Percentiles rank a stretch among this genome's conserved stretches.
Conservation (phyloP, 345 rosid species). For the Populus alba region DNA sequence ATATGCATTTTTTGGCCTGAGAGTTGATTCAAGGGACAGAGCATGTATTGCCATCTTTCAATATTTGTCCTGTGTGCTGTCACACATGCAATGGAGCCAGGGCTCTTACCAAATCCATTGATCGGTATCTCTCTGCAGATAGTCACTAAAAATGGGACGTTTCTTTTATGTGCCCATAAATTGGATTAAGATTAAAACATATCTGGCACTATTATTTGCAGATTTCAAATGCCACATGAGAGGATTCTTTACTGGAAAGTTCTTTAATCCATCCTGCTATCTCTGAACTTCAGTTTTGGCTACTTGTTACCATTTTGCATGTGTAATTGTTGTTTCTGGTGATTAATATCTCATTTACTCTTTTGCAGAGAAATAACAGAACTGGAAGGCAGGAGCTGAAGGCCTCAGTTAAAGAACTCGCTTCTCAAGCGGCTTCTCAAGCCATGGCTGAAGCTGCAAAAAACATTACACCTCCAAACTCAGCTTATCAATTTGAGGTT, state of each 20-base stretch:
- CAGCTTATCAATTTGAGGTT: constrained; percentile 86
- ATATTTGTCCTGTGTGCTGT: neutral
- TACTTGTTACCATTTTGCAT: neutral
- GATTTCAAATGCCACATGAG: neutral
- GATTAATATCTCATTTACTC: neutral
- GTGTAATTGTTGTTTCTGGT: neutral
- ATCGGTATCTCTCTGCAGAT: neutral
- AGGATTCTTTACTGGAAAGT: neutral
- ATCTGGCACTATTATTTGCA: neutral
- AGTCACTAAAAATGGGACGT: neutral
- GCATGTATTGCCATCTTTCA: neutral
- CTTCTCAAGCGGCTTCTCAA: constrained; percentile 73
- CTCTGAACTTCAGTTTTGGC: neutral
- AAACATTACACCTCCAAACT: constrained; percentile 58
- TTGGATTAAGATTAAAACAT: neutral
- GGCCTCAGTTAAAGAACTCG: constrained; percentile 75
- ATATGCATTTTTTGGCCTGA: neutral
- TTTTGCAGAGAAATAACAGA: constrained; percentile 40
- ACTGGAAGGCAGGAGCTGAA: constrained; percentile 43
- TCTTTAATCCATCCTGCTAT: neutral
- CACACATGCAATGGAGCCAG: neutral
- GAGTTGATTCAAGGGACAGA: neutral
- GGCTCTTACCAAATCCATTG: neutral
- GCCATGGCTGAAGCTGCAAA: constrained; percentile 73
- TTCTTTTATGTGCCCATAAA: neutral